These are phyloP conservation scores for Paraphysoderma sedebokerense DNA, from an alignment of 371 early-diverging fungal genomes.

Conservation along the genomic window DNA sequence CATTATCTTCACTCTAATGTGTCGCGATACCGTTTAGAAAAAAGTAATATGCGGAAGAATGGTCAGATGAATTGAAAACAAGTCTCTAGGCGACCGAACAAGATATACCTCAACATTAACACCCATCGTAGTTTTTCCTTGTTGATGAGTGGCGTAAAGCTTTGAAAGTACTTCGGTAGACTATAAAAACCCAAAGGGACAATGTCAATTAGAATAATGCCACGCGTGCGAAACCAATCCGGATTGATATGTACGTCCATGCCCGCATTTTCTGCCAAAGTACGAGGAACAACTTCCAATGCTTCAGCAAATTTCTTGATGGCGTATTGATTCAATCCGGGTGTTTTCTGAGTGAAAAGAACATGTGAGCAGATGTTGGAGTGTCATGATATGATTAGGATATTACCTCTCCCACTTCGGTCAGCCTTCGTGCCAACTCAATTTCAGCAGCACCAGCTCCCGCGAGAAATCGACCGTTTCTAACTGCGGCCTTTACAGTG, in stretches of 20 bases:
- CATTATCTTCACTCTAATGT: constrained; percentile 55
- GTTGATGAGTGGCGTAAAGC: constrained; percentile 83
- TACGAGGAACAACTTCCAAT: constrained; percentile 87
- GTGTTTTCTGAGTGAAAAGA: no score
- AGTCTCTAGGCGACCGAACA: not conserved
- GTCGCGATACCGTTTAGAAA: no score
- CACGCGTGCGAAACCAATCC: no score
- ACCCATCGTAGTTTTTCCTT: constrained; percentile 24
- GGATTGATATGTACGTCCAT: no score
- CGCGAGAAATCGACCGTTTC: constrained; percentile 70
- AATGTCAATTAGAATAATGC: no score
- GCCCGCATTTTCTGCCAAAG: constrained; percentile 91
- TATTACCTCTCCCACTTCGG: constrained; percentile 14
- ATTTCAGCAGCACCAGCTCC: constrained; percentile 96
- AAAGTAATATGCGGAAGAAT: no score
- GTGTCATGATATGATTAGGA: no score
- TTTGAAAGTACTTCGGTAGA: constrained; percentile 82
- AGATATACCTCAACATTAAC: constrained; percentile 73
- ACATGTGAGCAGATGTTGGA: no score
- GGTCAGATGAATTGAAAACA: constrained; percentile 33
- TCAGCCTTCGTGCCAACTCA: constrained; percentile 50
- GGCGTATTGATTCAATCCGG: constrained; percentile 89
- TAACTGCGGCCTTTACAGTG: constrained; percentile 81
- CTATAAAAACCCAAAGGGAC: no score
- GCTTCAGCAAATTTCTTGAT: constrained; percentile 94